These are phyloP conservation scores for Cetradonia linearis DNA, from an alignment of 495 filamentous ascomycete species.

Conservation along the genomic window DNA sequence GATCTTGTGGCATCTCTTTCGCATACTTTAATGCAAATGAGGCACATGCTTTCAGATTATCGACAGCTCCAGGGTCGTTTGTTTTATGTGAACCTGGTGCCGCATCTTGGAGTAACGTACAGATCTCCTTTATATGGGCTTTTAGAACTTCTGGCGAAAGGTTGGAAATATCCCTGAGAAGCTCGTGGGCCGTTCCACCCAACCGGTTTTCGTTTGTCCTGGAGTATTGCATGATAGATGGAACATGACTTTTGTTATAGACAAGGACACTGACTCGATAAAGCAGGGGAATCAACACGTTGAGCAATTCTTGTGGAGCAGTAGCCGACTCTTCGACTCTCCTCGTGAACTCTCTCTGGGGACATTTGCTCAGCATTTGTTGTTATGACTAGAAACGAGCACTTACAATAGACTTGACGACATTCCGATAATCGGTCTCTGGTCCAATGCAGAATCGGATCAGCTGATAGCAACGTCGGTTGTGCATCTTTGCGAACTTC, in stretches of 20 bases:
- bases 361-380: not conserved
- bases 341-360: conserved; percentile 68
- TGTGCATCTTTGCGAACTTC: conserved; percentile 86
- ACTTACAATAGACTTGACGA: conserved; percentile 63
- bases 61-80: conserved; percentile 60
- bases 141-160: conserved; percentile 81
- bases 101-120: conserved; percentile 68
- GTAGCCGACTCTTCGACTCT: conserved; percentile 58
- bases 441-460: conserved; percentile 73
- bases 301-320: conserved; percentile 47
- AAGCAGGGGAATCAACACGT: conserved; percentile 72
- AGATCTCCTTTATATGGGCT: conserved; percentile 85
- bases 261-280: conserved; percentile 74
- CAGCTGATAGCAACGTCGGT: conserved; percentile 82
- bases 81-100: conserved; percentile 57
- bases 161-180: conserved; percentile 85
- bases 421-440: conserved; percentile 85
- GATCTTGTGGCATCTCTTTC: conserved; percentile 71
- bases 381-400: not conserved
- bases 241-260: conserved; percentile 89
- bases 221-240: conserved; percentile 77
- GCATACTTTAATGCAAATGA: conserved; percentile 80
- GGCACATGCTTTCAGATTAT: conserved; percentile 86
- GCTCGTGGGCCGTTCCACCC: conserved; percentile 71
- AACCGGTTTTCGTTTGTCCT: conserved; percentile 69